Evolutionary conservation across 192 early-diverging fungal genomes (phyloP), one percentile per base, ranked within the genome.

Genomic region (Umbelopsis isabellina): DNA sequence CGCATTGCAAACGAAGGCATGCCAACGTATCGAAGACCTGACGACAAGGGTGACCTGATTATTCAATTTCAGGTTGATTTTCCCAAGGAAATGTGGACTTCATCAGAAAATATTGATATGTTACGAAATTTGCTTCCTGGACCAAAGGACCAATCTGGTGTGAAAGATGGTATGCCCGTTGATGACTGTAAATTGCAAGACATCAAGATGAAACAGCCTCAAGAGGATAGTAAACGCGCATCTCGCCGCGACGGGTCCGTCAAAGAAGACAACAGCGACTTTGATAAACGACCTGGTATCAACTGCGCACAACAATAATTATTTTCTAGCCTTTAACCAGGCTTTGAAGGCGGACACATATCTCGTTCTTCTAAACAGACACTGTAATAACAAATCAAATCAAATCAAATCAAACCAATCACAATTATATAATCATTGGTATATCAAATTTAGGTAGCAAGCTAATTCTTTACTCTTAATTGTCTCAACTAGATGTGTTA

Each of bases 21-120:
- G 94, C 97, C 97, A 65, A 88, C 86, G 68, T 89, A 92, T 82
- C 91, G 92, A 77, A 78, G 85, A 16, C 84, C 88, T 79, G 86
- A 88, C 82, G 89, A 95, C 80, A 88, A 88, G 66, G 97, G 97
- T 66, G 92, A 93, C 85, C 79, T 98, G 45, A 95, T 91, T 78
- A 79, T 97, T 79, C 91, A 91, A 73, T 97, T 98, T 76, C 89
- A 91, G 50, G 85, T 98, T 71, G 86, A 86, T 67, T 98, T 98
- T 91, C 97, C 97, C 4, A 16, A 68, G 27, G 58, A 84, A 65
- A 91, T 94, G 86, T 95, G 91, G 90, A 82, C 89, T 52, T 72
- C 82, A 18, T 78, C 85, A 49, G 82, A 85, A 68, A 82, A 88
- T 51, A 86, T 95, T 77, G 85, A 61, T 35, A 15, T 33, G 4